Base-by-base conservation (phyloP, 2,329 filamentous ascomycete genomes). In the Colletotrichum aenigma region DNA sequence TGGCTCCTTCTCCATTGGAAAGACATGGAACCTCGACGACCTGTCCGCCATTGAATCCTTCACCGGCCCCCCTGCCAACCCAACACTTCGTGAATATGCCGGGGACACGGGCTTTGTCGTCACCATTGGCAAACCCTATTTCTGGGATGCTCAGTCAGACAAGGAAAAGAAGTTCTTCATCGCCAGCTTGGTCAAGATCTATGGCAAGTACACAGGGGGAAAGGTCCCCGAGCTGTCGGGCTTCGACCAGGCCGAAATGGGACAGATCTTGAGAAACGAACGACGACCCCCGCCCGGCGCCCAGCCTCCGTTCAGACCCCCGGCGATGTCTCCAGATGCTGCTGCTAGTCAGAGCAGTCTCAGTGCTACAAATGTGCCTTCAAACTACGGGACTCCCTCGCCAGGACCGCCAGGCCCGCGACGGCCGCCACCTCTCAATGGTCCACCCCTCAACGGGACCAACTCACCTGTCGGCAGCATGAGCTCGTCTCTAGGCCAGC, bases 101-200 rank as follows among this genome's bases (percentile, higher is more conserved):
- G 93, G 94, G 68, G 93, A 93, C 73, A 92, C 92, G 60, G 97
- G 97, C 18, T 98, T 99, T 82, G 88, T 94, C 30, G 95, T 98
- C 66, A 97, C 93, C 2, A 91, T 99, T 32, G 94, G 94, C 30
- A 99, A 99, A 84, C 94, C 96, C 0, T 99, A 99, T 85, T 99
- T 97, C 84, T 99, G 97, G 97, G 93, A 98, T 84, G 96, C 97
- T 38, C 93, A 95, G 78, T 97, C 95, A 1, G 91, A 95, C 69
- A 98, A 98, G 87, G 97, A 99, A 86, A 98, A 98, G 88, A 96
- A 98, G 83, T 98, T 98, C 86, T 99, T 99, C 85, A 97, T 99
- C 81, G 96, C 95, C 38, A 98, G 96, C 84, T 86, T 98, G 79
- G 92, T 98, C 82, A 99, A 98, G 85, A 98, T 99, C 78, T 99